Percentiles rank a stretch among this genome's conserved stretches.
Evolutionary conservation across 495 filamentous ascomycete genomes (phyloP).

Genomic region (Halenospora varia): DNA sequence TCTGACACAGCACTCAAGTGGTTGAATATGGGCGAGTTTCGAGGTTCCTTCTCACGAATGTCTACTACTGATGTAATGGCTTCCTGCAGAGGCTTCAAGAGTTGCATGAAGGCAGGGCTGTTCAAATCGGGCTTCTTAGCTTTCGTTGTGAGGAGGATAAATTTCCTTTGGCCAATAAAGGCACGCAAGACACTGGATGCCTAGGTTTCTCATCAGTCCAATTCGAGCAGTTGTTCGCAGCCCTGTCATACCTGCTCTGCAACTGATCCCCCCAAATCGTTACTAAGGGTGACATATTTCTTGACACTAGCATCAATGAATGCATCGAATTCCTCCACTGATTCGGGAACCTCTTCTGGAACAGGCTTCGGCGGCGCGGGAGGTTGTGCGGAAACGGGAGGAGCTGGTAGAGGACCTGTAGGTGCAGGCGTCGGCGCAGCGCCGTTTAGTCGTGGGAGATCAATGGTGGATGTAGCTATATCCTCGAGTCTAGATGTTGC

Average conservation of each 20-base stretch:
- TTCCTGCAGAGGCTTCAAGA: conserved; percentile 60
- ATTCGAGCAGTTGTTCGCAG: background rate
- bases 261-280: conserved; percentile 70
- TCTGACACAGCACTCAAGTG: conserved; percentile 85
- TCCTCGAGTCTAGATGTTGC: conserved; percentile 95
- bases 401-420: conserved; percentile 32
- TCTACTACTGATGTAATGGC: conserved; percentile 77
- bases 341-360: conserved; percentile 62
- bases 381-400: conserved; percentile 25
- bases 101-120: conserved; percentile 61
- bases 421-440: conserved; percentile 31
- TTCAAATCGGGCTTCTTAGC: conserved; percentile 83
- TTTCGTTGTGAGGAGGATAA: conserved; percentile 83
- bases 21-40: conserved; percentile 63
- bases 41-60: conserved; percentile 68
- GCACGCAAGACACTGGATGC: conserved; percentile 20
- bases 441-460: conserved; percentile 40
- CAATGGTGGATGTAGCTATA: conserved; percentile 72
- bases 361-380: conserved; percentile 40
- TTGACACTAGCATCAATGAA: conserved; percentile 72
- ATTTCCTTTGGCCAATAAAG: conserved; percentile 81
- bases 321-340: conserved; percentile 79
- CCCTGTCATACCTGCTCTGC: conserved; percentile 57
- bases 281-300: conserved; percentile 73
- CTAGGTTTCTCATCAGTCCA: conserved; percentile 15